phyloP scores from a whole-genome alignment of 1,284 basidiomycete species.

The Salmacisia buchloeana region DNA sequence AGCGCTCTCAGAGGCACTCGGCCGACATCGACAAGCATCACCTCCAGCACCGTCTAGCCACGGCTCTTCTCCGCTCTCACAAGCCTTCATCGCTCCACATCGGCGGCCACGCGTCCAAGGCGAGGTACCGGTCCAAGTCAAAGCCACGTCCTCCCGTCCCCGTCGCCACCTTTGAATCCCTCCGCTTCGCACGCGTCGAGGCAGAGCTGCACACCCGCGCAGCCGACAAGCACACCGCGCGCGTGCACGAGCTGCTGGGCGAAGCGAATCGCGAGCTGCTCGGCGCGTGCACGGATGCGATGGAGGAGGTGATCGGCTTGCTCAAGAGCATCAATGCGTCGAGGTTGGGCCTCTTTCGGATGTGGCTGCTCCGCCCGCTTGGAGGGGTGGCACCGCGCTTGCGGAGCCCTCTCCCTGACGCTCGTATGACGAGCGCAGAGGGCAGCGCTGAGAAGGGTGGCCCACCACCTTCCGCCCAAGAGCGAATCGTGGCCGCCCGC shows the following conservation, averaged over 20 bases:
- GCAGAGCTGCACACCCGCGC: constrained; percentile 27
- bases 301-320: constrained; percentile 26
- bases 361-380: background rate
- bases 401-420: too few relatives aligned
- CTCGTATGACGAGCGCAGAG: too few relatives aligned
- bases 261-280: constrained; percentile 28
- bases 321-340: constrained; percentile 27
- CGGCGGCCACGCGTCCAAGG: constrained; percentile 21
- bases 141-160: constrained; percentile 13
- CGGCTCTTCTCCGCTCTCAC: background rate
- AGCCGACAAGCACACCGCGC: constrained; percentile 27
- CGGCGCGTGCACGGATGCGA: constrained; percentile 19
- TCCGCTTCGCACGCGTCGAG: constrained; percentile 36
- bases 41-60: constrained; percentile 16
- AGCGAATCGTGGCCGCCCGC: too few relatives aligned
- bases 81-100: background rate
- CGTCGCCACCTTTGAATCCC: constrained; percentile 41
- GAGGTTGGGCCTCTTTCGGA: constrained; percentile 8
- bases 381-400: background rate
- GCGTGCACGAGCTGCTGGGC: constrained; percentile 26
- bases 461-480: too few relatives aligned
- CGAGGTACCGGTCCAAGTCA: constrained; percentile 12
- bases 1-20: too few relatives aligned
- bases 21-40: constrained; percentile 12
- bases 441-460: too few relatives aligned